Evolutionary conservation across 2,329 filamentous ascomycete species (phyloP), one percentile per base, ranked within the genome.

Genomic region (Elsinoe arachidis): DNA sequence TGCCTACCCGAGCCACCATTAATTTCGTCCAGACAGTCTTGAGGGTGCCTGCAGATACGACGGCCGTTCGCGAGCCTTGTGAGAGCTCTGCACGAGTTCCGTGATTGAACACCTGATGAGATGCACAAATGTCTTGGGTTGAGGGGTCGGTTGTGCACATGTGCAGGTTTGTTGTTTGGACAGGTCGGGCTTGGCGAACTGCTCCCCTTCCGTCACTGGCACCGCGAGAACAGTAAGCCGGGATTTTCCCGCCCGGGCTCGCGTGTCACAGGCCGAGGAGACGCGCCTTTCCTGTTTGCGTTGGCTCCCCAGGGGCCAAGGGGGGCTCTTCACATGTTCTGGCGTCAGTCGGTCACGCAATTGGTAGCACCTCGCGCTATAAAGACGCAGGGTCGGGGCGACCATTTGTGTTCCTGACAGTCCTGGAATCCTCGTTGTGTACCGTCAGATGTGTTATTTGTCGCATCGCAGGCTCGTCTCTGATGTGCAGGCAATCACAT

Each of bases 301-400:
- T 46, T 46, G 41, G 41, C 17, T 12, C 19, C 15, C 17, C 46
- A 51, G 46, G 46, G 46, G n/a, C n/a, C n/a, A n/a, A n/a, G n/a
- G n/a, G n/a, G n/a, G n/a, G 26, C 33, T 26, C 49, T 53, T 38
- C 33, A 37, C 49, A 53, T 39, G 49, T 53, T 53, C 14, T 35
- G 46, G 26, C 15, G 30, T 15, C 30, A 35, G 26, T 11, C n/a
- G 26, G 35, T 53, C 49, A 53, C 49, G 49, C 49, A 37, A 53
- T 53, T 53, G 49, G 49, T 9, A 35, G 41, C 15, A 46, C 26
- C 9, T 5, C 49, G 23, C 49, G 49, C 49, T 53, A 53, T 53
- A 53, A 53, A 53, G 49, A 53, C 33, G 49, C 49, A 53, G 49
- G 49, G 49, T 39, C 49, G 33, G 49, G 30, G 34, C 49, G 12